phyloP scores from a whole-genome alignment of 768 basidiomycete genomes.

The Lactarius psammicola region DNA sequence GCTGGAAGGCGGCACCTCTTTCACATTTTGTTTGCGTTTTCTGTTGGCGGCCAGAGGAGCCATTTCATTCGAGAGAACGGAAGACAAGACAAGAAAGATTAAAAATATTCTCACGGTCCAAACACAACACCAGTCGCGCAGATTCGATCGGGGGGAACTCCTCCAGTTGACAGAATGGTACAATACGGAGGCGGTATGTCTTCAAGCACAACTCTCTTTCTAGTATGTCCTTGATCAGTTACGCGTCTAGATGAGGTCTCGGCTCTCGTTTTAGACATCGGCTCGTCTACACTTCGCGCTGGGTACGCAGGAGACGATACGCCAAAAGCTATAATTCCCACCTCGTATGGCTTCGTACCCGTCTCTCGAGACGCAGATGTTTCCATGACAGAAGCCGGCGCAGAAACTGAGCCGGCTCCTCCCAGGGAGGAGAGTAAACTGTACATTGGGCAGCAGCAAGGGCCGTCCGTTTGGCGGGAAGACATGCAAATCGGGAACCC shows the following conservation, averaged over 20 bases:
- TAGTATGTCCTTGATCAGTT: slow-evolving; percentile 1
- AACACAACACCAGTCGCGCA: slow-evolving; percentile 14
- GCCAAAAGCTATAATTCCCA: slow-evolving; percentile 89
- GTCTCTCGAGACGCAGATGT: slow-evolving; percentile 48
- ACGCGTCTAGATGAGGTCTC: slow-evolving; percentile 85
- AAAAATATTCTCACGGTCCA: slow-evolving; percentile 24
- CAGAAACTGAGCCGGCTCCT: slow-evolving; percentile 37
- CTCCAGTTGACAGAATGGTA: slow-evolving; percentile 52
- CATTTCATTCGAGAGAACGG: slow-evolving; percentile 32
- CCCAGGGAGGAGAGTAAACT: slow-evolving; percentile 54
- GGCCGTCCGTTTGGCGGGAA: slow-evolving; percentile 87
- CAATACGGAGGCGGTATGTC: slow-evolving; percentile 82
- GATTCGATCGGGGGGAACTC: slow-evolving; percentile 34
- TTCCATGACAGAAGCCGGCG: slow-evolving; percentile 52
- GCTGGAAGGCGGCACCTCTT: slow-evolving; percentile 38
- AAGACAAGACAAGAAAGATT: slow-evolving; percentile 2
- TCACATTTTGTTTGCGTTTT: slow-evolving; percentile 59
- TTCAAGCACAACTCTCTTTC: background rate
- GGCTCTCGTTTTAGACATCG: slow-evolving; percentile 93
- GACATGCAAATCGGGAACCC: slow-evolving; percentile 87
- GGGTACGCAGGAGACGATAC: slow-evolving; percentile 98
- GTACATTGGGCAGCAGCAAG: slow-evolving; percentile 82
- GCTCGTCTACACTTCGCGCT: slow-evolving; percentile 83
- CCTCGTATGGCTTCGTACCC: slow-evolving; percentile 77
- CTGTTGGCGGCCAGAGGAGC: slow-evolving; percentile 39